Conservation (phyloP, 176 grass and related monocot species). For the Hsuehochloa calcarea region DNA sequence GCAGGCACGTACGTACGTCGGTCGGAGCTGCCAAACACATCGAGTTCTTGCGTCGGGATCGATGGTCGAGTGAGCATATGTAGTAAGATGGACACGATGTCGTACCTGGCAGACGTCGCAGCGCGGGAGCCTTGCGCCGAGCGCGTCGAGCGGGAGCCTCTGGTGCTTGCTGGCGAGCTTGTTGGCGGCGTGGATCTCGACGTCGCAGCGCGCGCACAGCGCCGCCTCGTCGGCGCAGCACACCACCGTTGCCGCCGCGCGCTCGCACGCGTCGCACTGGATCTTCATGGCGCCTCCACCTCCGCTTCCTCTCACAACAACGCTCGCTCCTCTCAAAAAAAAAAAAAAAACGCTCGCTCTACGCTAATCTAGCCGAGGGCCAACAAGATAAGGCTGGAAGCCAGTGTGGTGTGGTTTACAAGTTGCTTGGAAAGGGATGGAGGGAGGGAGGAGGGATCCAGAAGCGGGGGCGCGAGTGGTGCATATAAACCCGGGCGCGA, state of each 20-base stretch:
- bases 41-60: not conserved
- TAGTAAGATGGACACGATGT: too few relatives aligned
- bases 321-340: too few relatives aligned
- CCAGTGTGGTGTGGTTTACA: not conserved
- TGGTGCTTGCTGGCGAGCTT: constrained; percentile 91
- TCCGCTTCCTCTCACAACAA: not conserved
- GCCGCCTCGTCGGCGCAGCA: constrained; percentile 92
- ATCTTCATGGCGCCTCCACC: constrained; percentile 61
- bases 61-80: not conserved
- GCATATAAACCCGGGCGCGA: constrained; percentile 35
- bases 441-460: not conserved
- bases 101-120: constrained; percentile 77
- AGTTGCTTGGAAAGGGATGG: not conserved
- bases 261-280: constrained; percentile 83
- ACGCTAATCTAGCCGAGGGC: not conserved
- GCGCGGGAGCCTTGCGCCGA: constrained; percentile 59
- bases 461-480: constrained; percentile 24
- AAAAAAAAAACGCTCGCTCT: not conserved
- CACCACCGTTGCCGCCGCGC: constrained; percentile 62
- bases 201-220: constrained; percentile 83
- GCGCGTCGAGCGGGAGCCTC: constrained; percentile 68
- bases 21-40: not conserved
- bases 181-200: constrained; percentile 78
- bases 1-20: not conserved
- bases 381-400: constrained; percentile 21